phyloP scores from a whole-genome alignment of 805 yeast genomes.

The Saccharomycopsis sp. region DNA sequence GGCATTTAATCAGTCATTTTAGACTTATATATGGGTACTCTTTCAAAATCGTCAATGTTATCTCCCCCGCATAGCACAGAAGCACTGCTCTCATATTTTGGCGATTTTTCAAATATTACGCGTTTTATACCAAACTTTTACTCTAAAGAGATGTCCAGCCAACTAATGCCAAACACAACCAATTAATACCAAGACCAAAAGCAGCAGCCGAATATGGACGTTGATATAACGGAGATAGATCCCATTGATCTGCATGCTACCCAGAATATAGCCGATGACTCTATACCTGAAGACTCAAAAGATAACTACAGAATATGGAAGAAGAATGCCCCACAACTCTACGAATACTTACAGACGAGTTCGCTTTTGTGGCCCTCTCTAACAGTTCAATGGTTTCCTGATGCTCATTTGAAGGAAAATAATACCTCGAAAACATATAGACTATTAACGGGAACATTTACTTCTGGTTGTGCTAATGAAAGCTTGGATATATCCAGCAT shows the following conservation, averaged over 20 bases:
- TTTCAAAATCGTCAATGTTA: too few relatives aligned
- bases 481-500: conserved; percentile 17
- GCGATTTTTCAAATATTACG: too few relatives aligned
- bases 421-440: conserved; percentile 18
- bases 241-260: not conserved
- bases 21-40: too few relatives aligned
- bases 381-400: conserved; percentile 63
- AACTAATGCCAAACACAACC: too few relatives aligned
- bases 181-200: too few relatives aligned
- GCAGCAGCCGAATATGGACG: not conserved
- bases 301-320: conserved; percentile 51
- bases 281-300: conserved; percentile 28
- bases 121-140: too few relatives aligned
- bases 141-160: too few relatives aligned
- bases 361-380: conserved; percentile 67
- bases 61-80: too few relatives aligned
- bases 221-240: not conserved
- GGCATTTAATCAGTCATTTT: too few relatives aligned
- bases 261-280: not conserved
- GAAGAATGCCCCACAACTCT: conserved; percentile 71
- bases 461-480: conserved; percentile 23
- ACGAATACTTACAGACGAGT: conserved; percentile 64
- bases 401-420: conserved; percentile 18
- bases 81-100: too few relatives aligned
- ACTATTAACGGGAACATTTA: conserved; percentile 21